Evolutionary conservation across 352 stramenopile genomes (phyloP), one percentile per base, ranked within the genome.

Genomic region (Globisporangium nunn): DNA sequence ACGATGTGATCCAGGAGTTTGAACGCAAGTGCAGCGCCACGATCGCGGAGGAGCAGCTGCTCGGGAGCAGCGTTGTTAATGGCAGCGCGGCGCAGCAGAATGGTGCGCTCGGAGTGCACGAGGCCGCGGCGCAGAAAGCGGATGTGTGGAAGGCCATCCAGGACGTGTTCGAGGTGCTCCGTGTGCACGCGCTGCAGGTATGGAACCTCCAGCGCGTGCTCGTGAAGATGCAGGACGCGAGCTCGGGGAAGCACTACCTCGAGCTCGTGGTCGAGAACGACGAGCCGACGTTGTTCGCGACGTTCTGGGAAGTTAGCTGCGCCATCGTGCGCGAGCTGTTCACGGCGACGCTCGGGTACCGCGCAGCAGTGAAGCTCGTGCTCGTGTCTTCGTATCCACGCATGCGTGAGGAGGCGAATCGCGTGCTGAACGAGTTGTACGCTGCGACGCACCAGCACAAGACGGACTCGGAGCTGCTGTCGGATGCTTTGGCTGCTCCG

Each of bases 181-280:
- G 80, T 15, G 52, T 68, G 0, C 72, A 89, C 58, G 81, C 83
- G 18, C 58, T 95, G 0, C 79, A 93, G 67, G 81, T 95, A 29
- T 95, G 85, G 85, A 92, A 91, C 63, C 58, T 95, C 30, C 77
- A 95, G 67, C 82, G 81, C n/a, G 83, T 93, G 43, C 71, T 95
- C n/a, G 54, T 75, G 6, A 92, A 93, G 63, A 88, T 92, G 75
- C 41, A 75, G 15, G 81, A 88, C 29, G 39, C 70, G 8, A 48
- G 50, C 29, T 72, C 74, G 11, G 61, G 66, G 11, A 71, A 72
- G 49, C 78, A 64, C 47, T 93, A 89, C 54, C 56, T 92, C 28
- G 79, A 89, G 45, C 43, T 91, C 44, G 79, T 95, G 6, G 71
- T 93, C 18, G 67, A 80, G 30, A 64, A 63, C 28, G 83, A 93